These are phyloP conservation scores for Rhodotorula mucilaginosa DNA, from an alignment of 1,284 basidiomycete genomes.

Conservation along the genomic window DNA sequence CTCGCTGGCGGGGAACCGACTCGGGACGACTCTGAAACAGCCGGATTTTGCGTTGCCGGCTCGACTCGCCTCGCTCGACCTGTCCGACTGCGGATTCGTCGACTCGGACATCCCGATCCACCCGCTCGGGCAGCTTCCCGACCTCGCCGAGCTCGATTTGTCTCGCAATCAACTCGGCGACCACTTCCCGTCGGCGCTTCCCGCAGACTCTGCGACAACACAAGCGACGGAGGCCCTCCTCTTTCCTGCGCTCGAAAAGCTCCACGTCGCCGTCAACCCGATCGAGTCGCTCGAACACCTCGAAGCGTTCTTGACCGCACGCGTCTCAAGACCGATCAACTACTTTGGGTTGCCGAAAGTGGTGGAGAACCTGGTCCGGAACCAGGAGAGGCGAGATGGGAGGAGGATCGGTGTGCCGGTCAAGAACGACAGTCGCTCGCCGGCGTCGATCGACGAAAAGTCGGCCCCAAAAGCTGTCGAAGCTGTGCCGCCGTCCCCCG, in stretches of 20 bases:
- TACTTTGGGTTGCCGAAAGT: slow-evolving; percentile 22
- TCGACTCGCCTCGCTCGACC: slow-evolving; percentile 14
- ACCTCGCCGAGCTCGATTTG: slow-evolving; percentile 22
- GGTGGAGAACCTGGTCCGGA: slow-evolving; percentile 22
- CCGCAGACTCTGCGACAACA: neutral
- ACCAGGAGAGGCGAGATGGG: slow-evolving; percentile 4
- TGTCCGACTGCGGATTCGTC: slow-evolving; percentile 15
- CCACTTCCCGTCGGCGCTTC: slow-evolving; percentile 11
- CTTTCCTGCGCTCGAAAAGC: slow-evolving; percentile 16
- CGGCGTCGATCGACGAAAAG: neutral
- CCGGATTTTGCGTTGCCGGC: slow-evolving; percentile 21
- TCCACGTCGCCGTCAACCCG: slow-evolving; percentile 27
- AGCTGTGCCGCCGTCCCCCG: neutral
- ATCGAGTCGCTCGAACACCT: slow-evolving; percentile 24
- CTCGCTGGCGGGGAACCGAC: slow-evolving; percentile 13
- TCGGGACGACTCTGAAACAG: slow-evolving; percentile 4
- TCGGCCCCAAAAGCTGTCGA: neutral
- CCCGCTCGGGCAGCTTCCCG: neutral
- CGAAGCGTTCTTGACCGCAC: slow-evolving; percentile 19
- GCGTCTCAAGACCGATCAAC: slow-evolving; percentile 17
- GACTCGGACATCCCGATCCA: slow-evolving; percentile 14
- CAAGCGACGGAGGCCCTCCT: neutral
- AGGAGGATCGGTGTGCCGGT: slow-evolving; percentile 12
- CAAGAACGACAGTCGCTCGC: no score
- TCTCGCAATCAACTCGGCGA: slow-evolving; percentile 16